Evolutionary conservation across 129 eudicot genomes (phyloP).

Genomic region (Pseudognaphalium luteoalbum): DNA sequence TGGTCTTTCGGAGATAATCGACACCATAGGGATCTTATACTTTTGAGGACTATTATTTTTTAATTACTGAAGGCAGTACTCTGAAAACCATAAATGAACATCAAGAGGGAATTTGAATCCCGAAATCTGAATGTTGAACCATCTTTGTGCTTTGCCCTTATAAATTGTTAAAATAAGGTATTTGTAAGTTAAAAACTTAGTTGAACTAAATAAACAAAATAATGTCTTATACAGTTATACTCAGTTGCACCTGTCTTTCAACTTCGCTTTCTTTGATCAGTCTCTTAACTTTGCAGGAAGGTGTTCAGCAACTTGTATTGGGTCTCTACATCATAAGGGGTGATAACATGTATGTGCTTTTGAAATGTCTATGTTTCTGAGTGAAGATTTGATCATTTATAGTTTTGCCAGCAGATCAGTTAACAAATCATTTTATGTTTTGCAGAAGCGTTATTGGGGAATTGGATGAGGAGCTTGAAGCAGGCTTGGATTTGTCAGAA

Average conservation of each 20-base stretch:
- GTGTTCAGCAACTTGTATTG: slow-evolving; percentile 87
- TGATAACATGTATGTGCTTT: slow-evolving; percentile 73
- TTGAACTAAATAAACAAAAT: neutral
- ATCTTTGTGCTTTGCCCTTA: neutral
- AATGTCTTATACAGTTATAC: neutral
- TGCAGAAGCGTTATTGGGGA: slow-evolving; percentile 89
- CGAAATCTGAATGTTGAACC: neutral
- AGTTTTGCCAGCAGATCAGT: neutral
- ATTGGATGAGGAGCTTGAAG: slow-evolving; percentile 64
- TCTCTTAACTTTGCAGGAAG: slow-evolving; percentile 57
- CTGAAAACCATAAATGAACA: neutral
- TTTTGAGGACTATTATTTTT: neutral
- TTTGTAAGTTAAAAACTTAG: no score
- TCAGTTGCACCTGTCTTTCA: neutral
- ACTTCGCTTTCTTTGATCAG: neutral
- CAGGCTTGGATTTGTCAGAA: slow-evolving; percentile 64
- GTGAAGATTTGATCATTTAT: slow-evolving; percentile 5
- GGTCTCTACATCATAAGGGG: slow-evolving; percentile 94
- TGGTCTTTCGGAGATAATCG: neutral
- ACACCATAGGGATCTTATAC: neutral
- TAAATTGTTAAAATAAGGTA: neutral
- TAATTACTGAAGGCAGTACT: neutral
- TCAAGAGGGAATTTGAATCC: neutral
- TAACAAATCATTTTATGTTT: neutral
- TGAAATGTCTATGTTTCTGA: neutral